Conservation (phyloP, 345 rosid genomes). For the Carallia pectinifolia region DNA sequence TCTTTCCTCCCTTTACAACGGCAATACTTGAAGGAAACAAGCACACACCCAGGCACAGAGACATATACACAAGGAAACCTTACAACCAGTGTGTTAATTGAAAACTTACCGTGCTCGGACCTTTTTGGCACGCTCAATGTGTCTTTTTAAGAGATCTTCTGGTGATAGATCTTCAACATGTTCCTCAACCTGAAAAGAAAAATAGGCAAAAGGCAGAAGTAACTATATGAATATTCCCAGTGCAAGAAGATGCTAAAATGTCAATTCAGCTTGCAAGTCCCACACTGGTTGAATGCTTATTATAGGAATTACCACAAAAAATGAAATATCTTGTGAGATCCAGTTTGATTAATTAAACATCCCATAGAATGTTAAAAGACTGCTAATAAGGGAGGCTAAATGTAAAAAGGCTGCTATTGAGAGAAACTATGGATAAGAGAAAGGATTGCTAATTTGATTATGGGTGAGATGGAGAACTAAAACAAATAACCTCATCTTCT, state of each 20-base stretch:
- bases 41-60: neutral
- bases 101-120: constrained; percentile 29
- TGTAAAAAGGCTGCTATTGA: neutral
- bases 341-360: neutral
- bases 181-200: constrained; percentile 51
- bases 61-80: neutral
- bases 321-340: neutral
- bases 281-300: too few relatives aligned
- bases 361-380: too few relatives aligned
- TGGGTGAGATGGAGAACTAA: neutral
- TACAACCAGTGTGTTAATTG: too few relatives aligned
- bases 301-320: neutral
- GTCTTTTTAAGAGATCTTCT: constrained; percentile 65
- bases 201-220: constrained; percentile 2
- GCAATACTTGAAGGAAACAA: neutral
- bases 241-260: neutral
- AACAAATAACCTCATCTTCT: constrained; percentile 49
- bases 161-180: constrained; percentile 52
- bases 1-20: neutral
- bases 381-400: too few relatives aligned
- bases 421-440: neutral
- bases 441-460: neutral
- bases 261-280: too few relatives aligned
- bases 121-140: constrained; percentile 64
- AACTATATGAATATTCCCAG: neutral